Evolutionary conservation across 331 rosid species (phyloP).

Genomic region (Prunus yedoensis): DNA sequence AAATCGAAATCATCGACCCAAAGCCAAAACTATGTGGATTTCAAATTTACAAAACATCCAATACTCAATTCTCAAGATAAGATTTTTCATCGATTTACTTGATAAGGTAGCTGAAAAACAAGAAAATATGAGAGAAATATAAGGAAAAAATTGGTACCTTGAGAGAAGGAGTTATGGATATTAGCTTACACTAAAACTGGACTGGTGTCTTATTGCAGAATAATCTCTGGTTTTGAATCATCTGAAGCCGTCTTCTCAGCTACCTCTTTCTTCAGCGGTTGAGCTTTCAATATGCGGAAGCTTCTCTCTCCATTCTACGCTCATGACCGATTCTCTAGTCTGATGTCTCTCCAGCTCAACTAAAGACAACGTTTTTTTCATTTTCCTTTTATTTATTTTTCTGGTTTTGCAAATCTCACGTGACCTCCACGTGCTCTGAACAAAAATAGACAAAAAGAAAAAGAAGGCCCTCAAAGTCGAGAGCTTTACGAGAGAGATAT

Average conservation of each 20-base stretch:
- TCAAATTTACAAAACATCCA: background rate
- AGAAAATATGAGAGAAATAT: background rate
- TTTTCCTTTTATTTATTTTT: background rate
- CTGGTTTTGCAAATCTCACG: background rate
- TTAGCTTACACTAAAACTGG: conserved; percentile 12
- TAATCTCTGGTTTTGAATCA: background rate
- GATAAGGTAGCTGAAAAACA: background rate
- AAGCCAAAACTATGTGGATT: background rate
- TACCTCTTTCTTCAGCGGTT: background rate
- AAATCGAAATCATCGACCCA: background rate
- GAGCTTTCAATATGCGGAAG: background rate
- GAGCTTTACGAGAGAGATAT: no score
- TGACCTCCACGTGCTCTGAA: background rate
- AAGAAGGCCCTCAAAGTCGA: no score
- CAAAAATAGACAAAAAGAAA: background rate
- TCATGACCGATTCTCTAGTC: background rate
- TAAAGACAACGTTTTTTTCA: background rate
- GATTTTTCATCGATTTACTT: background rate
- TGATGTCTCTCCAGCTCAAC: background rate
- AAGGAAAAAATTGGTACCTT: background rate
- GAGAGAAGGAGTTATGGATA: background rate
- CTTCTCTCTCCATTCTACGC: background rate
- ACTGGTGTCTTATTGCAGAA: background rate
- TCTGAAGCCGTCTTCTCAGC: background rate
- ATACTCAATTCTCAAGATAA: conserved; percentile 13